These are phyloP conservation scores for Falciphora oryzae DNA, from an alignment of 2,329 filamentous ascomycete genomes.

Conservation along the genomic window DNA sequence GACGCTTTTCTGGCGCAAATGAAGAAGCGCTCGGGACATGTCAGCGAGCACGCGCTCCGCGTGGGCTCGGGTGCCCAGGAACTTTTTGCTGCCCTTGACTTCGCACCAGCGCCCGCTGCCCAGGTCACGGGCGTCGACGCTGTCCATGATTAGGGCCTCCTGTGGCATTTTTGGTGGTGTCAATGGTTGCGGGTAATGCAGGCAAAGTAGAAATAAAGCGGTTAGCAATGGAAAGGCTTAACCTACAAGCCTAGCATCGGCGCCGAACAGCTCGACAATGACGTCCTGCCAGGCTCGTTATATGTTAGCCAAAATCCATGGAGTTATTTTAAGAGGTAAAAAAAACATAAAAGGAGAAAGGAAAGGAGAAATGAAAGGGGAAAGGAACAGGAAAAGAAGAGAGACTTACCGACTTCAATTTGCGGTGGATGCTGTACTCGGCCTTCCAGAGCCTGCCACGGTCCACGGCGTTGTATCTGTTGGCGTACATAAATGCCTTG, in stretches of 20 bases:
- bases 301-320: background rate
- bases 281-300: background rate
- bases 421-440: background rate
- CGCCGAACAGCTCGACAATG: slow-evolving; percentile 1
- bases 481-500: background rate
- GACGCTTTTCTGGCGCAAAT: background rate
- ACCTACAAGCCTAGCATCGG: background rate
- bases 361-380: too few species aligned
- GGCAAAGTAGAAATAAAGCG: too few species aligned
- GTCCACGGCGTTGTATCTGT: background rate
- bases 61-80: slow-evolving; percentile 1
- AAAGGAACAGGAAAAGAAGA: background rate
- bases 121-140: background rate
- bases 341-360: too few species aligned
- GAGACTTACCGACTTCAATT: background rate
- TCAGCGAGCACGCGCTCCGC: background rate
- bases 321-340: too few species aligned
- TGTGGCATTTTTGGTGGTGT: too few species aligned
- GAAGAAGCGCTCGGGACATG: background rate
- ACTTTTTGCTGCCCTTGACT: background rate
- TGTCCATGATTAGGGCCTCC: slow-evolving; percentile 1
- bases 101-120: background rate
- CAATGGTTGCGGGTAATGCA: too few species aligned
- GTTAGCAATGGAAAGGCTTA: too few species aligned
- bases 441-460: background rate